Evolutionary conservation across 163 green algal species (phyloP), one percentile per base, ranked within the genome.

Genomic region (Scenedesmus sp.): DNA sequence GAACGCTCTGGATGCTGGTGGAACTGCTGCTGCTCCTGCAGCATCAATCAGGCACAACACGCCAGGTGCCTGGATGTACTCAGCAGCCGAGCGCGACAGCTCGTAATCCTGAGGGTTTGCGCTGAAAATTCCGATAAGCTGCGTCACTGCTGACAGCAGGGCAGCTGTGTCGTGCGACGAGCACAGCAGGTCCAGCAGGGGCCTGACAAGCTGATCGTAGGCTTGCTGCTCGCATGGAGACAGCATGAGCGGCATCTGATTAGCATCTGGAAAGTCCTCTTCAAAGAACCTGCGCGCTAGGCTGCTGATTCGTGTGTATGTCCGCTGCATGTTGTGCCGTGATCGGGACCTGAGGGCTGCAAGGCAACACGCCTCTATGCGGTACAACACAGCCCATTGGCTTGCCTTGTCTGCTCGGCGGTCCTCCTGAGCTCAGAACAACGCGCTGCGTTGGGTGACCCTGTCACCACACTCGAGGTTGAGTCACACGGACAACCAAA

Each of bases 271-370:
- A 44, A 90, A 85, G 70, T 84, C 85, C 12, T 84, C 85, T 12
- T 90, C 68, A 9, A 90, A 90, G 72, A 90, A 90, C 42, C 78
- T 90, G 43, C 85, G 68, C 15, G 85, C 85, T 22, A 90, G 70
- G 42, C 37, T 70, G 42, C 43, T 76, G 4, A 68, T 70, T 42
- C 85, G 85, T n/a, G 76, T 12, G 46, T 90, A 90, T 20, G 7
- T 20, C 3, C 85, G 68, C 42, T 90, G 44, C 85, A 90, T 90
- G 37, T 13, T 83, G 73, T 43, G n/a, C n/a, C 59, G 59, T 37
- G 65, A 76, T 37, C 65, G 40, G 65, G 30, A 37, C 18, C 20
- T 30, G 6, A 40, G 3, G 65, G 65, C 65, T 40, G 40, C 65
- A 70, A 22, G 3, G n/a, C n/a, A n/a, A n/a, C n/a, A n/a, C n/a